phyloP scores from a whole-genome alignment of 768 basidiomycete genomes.

The Thelephora ganbajun region DNA sequence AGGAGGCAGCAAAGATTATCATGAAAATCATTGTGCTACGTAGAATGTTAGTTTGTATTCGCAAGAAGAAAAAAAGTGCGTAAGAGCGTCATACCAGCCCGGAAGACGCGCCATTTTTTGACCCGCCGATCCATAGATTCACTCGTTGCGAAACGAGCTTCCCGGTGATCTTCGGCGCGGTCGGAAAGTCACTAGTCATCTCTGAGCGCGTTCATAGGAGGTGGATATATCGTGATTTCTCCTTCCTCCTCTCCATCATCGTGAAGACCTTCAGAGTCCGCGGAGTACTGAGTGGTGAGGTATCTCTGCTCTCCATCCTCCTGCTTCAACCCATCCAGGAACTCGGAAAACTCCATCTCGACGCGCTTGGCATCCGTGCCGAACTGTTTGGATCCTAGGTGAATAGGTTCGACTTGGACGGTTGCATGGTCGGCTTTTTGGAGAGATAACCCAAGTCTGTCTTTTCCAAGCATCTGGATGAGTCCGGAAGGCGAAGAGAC shows the following conservation, averaged over 20 bases:
- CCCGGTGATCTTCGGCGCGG: constrained; percentile 15
- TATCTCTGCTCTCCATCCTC: constrained; percentile 12
- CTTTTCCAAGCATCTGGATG: constrained; percentile 4
- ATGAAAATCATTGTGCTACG: constrained; percentile 19
- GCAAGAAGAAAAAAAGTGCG: neutral
- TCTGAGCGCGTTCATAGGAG: constrained; percentile 14
- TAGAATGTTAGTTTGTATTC: neutral
- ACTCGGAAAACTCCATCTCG: constrained; percentile 13
- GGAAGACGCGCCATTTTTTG: constrained; percentile 16
- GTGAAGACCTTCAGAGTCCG: constrained; percentile 8
- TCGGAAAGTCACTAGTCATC: constrained; percentile 18
- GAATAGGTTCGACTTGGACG: constrained; percentile 17
- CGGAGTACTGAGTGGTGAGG: constrained; percentile 17
- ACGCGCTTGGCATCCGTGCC: constrained; percentile 16
- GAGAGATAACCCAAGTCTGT: constrained; percentile 14
- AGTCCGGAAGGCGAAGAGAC: neutral
- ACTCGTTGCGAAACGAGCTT: constrained; percentile 18
- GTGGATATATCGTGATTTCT: constrained; percentile 12
- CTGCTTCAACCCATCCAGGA: constrained; percentile 8
- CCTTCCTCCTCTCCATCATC: constrained; percentile 1
- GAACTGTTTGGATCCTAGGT: constrained; percentile 13
- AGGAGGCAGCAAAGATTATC: constrained; percentile 20
- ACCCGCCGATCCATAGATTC: constrained; percentile 18
- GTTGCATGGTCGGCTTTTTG: constrained; percentile 8
- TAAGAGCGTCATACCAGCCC: constrained; percentile 13